Evolutionary conservation across 768 basidiomycete species (phyloP).

Genomic region (Pulveroboletus sp.): DNA sequence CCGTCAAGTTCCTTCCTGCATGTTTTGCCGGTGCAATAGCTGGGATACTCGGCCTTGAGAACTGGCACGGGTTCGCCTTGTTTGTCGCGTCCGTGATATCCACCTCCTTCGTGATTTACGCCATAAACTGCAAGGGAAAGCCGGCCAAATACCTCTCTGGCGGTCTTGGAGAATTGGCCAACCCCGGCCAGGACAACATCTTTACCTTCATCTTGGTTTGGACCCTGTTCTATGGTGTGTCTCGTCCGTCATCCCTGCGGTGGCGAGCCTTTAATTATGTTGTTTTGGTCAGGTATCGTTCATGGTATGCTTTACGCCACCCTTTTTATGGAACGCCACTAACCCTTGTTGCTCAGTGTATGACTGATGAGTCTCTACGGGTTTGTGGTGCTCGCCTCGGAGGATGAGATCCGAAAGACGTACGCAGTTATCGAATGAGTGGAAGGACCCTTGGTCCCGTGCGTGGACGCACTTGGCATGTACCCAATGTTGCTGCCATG

Average conservation of each 20-base stretch:
- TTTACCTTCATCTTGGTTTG: slow-evolving; percentile 91
- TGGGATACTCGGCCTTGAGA: slow-evolving; percentile 85
- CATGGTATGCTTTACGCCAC: slow-evolving; percentile 38
- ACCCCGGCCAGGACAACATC: slow-evolving; percentile 85
- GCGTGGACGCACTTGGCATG: neutral
- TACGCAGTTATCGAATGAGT: neutral
- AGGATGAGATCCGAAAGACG: neutral
- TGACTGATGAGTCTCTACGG: slow-evolving; percentile 27
- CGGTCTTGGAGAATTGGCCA: slow-evolving; percentile 64
- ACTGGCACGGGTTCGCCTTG: slow-evolving; percentile 76
- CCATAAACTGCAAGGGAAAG: slow-evolving; percentile 66
- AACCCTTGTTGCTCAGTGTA: slow-evolving; percentile 35
- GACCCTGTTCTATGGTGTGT: slow-evolving; percentile 89
- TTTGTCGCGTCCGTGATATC: slow-evolving; percentile 67
- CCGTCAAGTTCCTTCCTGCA: slow-evolving; percentile 75
- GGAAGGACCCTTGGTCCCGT: neutral
- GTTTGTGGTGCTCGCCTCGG: neutral
- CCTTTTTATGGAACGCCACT: slow-evolving; percentile 3
- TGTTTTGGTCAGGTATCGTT: slow-evolving; percentile 37
- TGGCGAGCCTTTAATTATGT: neutral
- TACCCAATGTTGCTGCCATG: no score
- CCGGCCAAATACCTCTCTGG: slow-evolving; percentile 61
- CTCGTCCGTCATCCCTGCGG: neutral
- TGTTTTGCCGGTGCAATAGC: slow-evolving; percentile 86
- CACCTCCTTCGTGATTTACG: slow-evolving; percentile 60